phyloP scores from a whole-genome alignment of 2,329 filamentous ascomycete genomes.

The Leptographium flavum region DNA sequence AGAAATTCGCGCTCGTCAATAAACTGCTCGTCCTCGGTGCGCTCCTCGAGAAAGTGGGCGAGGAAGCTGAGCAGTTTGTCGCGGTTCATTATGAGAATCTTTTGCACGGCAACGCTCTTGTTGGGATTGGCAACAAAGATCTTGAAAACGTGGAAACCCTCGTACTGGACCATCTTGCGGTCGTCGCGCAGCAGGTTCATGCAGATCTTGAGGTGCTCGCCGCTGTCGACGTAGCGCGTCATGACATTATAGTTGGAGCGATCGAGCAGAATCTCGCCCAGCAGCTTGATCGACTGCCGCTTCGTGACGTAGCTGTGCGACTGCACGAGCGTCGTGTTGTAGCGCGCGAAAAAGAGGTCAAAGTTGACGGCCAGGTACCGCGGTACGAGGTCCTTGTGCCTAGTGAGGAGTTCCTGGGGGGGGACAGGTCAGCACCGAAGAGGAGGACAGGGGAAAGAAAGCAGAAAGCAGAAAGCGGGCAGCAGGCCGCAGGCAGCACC shows the following conservation, averaged over 20 bases:
- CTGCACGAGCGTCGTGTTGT: constrained; percentile 77
- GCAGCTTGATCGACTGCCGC: constrained; percentile 90
- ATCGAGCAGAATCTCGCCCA: constrained; percentile 88
- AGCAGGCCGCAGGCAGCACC: background rate
- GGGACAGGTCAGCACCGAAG: background rate
- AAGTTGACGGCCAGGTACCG: constrained; percentile 84
- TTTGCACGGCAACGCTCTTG: constrained; percentile 91
- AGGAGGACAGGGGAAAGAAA: background rate
- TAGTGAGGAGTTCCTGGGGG: constrained; percentile 62
- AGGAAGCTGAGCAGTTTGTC: constrained; percentile 82
- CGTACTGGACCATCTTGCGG: constrained; percentile 97
- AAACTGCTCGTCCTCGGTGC: constrained; percentile 96
- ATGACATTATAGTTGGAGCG: constrained; percentile 96
- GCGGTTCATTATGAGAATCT: constrained; percentile 91
- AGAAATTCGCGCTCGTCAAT: constrained; percentile 95
- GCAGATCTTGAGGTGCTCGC: constrained; percentile 92
- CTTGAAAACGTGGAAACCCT: constrained; percentile 98
- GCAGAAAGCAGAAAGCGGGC: background rate
- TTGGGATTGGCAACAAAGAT: constrained; percentile 98
- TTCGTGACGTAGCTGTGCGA: constrained; percentile 97
- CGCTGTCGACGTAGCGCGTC: constrained; percentile 90
- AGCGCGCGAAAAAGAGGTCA: constrained; percentile 80
- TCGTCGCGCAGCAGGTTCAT: constrained; percentile 96
- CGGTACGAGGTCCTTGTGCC: constrained; percentile 82
- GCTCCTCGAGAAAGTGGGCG: constrained; percentile 81